phyloP scores from a whole-genome alignment of 108 stramenopile genomes.

The Cyclotella kingstonii region DNA sequence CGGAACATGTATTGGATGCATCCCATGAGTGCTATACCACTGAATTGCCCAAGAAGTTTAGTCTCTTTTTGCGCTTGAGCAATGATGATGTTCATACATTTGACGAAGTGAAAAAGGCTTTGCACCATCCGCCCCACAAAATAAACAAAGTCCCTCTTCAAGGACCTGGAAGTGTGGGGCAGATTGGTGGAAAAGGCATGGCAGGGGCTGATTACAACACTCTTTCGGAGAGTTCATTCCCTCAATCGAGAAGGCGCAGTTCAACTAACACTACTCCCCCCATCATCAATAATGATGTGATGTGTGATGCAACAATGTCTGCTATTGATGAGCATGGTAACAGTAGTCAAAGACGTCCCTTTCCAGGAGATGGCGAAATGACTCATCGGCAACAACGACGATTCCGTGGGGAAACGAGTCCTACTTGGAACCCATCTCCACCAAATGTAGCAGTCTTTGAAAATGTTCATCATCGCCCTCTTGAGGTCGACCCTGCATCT shows the following conservation, averaged over 20 bases:
- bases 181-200: conserved; percentile 39
- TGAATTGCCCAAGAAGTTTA: conserved; percentile 47
- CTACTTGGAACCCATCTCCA: not conserved
- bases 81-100: conserved; percentile 98
- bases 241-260: not conserved
- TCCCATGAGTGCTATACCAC: conserved; percentile 15
- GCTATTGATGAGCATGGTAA: not conserved
- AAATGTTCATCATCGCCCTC: not conserved
- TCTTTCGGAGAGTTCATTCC: not conserved
- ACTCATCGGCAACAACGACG: conserved; percentile 22
- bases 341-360: conserved; percentile 12
- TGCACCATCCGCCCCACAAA: conserved; percentile 38
- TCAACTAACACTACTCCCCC: not conserved
- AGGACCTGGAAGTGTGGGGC: conserved; percentile 29
- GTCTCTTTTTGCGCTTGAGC: conserved; percentile 76
- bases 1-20: conserved; percentile 36
- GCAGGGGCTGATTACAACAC: conserved; percentile 20
- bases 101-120: conserved; percentile 88
- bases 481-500: conserved; percentile 31
- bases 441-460: not conserved
- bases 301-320: not conserved
- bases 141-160: conserved; percentile 22
- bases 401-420: conserved; percentile 13
- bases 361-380: conserved; percentile 9
- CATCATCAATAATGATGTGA: conserved; percentile 3